phyloP scores from a whole-genome alignment of 2,329 filamentous ascomycete species.

The Trichophyton verrucosum region DNA sequence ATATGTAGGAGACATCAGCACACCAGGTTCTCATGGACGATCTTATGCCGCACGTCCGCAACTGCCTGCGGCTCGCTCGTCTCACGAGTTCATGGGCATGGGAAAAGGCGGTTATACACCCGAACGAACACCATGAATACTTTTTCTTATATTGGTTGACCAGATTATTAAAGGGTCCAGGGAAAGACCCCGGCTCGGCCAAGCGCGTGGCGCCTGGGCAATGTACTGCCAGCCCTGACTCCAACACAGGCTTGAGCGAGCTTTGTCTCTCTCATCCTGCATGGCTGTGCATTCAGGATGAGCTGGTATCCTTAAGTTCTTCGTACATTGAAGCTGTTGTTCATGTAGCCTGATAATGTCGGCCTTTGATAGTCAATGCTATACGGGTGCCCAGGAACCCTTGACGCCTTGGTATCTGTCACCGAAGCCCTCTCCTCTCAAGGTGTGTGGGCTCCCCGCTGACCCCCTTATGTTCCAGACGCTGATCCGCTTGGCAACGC shows the following conservation, averaged over 20 bases:
- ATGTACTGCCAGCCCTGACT: not conserved
- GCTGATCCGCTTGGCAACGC: not conserved
- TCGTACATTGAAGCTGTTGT: not conserved
- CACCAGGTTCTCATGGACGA: not conserved
- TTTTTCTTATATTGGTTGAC: not conserved
- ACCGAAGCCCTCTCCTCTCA: not conserved
- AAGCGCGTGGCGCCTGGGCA: not conserved
- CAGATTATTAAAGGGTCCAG: not conserved
- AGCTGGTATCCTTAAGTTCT: no score
- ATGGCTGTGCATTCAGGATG: no score
- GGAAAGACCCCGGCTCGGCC: not conserved
- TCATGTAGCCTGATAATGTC: not conserved
- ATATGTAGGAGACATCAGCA: not conserved
- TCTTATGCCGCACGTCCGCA: not conserved
- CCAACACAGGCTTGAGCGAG: not conserved
- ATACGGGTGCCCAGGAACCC: not conserved
- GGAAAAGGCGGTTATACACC: not conserved
- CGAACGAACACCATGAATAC: not conserved
- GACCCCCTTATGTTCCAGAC: not conserved
- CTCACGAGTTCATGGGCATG: not conserved
- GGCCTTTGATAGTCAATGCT: no score
- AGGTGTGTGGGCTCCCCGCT: not conserved
- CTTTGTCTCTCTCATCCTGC: not conserved
- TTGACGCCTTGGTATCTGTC: not conserved
- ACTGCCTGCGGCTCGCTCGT: not conserved